phyloP scores from a whole-genome alignment of 371 early-diverging fungal genomes.

The Mortierella sp. region DNA sequence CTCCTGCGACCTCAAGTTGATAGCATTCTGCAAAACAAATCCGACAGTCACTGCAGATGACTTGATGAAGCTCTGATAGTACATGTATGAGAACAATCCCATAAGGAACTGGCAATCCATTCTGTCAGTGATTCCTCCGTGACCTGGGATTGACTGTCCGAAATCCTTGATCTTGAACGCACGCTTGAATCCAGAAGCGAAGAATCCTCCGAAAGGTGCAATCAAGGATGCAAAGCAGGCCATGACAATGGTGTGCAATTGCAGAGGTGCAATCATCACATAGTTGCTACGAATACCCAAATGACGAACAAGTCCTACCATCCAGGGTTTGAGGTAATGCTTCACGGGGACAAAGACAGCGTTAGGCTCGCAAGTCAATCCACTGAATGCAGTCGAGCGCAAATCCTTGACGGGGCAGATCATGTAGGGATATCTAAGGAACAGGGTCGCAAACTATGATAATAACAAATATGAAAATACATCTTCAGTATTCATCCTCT shows the following conservation, averaged over 20 bases:
- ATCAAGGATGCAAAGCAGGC: conserved; percentile 96
- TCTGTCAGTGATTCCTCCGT: conserved; percentile 99
- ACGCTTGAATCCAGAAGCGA: conserved; percentile 98
- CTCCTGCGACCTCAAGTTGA: conserved; percentile 65
- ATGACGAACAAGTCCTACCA: conserved; percentile 61
- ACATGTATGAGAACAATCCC: conserved; percentile 95
- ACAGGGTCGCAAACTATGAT: conserved; percentile 61
- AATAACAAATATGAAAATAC: neutral
- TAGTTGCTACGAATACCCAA: conserved; percentile 39
- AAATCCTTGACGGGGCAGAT: conserved; percentile 87
- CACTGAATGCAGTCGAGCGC: conserved; percentile 65
- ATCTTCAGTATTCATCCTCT: neutral
- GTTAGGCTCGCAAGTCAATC: conserved; percentile 71
- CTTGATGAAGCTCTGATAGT: conserved; percentile 91
- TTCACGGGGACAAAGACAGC: conserved; percentile 76
- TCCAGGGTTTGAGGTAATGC: conserved; percentile 63
- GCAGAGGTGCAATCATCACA: conserved; percentile 83
- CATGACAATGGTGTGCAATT: conserved; percentile 91
- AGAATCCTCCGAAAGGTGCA: conserved; percentile 99
- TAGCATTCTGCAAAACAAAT: conserved; percentile 63
- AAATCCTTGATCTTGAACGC: conserved; percentile 99
- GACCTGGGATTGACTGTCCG: conserved; percentile 97
- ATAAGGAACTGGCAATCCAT: conserved; percentile 99
- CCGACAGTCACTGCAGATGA: conserved; percentile 69
- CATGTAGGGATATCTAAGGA: conserved; percentile 84